Percentiles rank a stretch among this genome's conserved stretches.
Evolutionary conservation across 768 basidiomycete species (phyloP).

Genomic region (Sporobolomyces roseus): DNA sequence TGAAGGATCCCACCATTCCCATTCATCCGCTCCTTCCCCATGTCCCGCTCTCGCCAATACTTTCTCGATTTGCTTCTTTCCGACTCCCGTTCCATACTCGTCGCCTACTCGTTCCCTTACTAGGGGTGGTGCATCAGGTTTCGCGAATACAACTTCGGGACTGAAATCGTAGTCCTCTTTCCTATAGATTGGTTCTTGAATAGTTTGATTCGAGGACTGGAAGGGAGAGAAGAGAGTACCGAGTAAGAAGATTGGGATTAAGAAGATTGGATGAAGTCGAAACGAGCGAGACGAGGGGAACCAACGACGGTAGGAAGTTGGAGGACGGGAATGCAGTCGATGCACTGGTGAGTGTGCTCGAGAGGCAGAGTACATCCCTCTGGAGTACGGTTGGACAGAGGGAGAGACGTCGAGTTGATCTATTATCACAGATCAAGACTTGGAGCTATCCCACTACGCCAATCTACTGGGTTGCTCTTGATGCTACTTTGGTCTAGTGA

Average conservation of each 20-base stretch:
- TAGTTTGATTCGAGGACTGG: neutral
- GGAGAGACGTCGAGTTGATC: too few relatives aligned
- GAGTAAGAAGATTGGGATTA: constrained; percentile 40
- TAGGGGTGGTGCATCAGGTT: constrained; percentile 30
- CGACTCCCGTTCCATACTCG: too few relatives aligned
- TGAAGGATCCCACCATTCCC: constrained; percentile 32
- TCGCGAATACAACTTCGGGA: neutral
- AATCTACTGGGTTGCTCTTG: too few relatives aligned
- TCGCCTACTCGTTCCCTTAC: too few relatives aligned
- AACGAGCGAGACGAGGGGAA: constrained; percentile 3
- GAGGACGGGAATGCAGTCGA: constrained; percentile 7
- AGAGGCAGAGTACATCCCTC: neutral
- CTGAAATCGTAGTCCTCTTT: constrained; percentile 12
- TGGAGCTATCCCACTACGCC: too few relatives aligned
- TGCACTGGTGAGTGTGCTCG: constrained; percentile 7
- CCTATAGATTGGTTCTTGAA: constrained; percentile 18
- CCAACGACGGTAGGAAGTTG: neutral
- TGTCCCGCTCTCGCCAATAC: constrained; percentile 8
- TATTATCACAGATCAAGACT: too few relatives aligned
- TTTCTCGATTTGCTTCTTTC: neutral
- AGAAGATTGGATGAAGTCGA: constrained; percentile 36
- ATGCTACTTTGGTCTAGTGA: too few relatives aligned
- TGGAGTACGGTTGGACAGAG: neutral
- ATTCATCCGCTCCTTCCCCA: constrained; percentile 18
- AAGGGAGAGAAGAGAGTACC: constrained; percentile 25